Base-by-base conservation (phyloP, 78 protist genomes). In the Isochrysis galbana region DNA sequence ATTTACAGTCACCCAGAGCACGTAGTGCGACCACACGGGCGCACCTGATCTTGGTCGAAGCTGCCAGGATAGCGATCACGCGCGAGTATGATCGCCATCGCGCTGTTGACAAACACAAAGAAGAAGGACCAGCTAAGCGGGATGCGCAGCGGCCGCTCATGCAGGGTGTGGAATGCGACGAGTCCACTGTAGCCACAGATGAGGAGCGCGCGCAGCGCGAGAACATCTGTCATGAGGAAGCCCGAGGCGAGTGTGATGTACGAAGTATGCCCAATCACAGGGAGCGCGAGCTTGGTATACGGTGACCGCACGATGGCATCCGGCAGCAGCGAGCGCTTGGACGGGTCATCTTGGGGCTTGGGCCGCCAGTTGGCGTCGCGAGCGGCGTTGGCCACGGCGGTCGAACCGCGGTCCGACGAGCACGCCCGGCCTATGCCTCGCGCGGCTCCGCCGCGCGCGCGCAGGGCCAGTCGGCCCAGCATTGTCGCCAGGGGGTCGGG, bases 151-250 rank as follows among this genome's bases (percentile, higher is more conserved):
- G 77, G 77, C 34, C 77, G 77, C 77, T 5, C 36, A 14, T 69
- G 77, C 77, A 69, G 77, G 38, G 77, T n/a, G 77, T 69, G 77
- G 77, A 25, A 69, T n/a, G 26, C 26, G 34, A 69, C 77, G 77
- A 69, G 77, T 5, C 77, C 77, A 19, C 77, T 69, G 77, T 69
- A 69, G 36, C 77, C 77, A 14, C 77, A 11, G 77, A 69, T 23
- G 77, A 69, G 77, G 38, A 69, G 77, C 77, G 26, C 36, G 77
- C 77, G 77, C 77, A 69, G 77, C 77, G 77, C 29, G 34, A 69
- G 77, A n/a, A 69, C 29, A 19, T 69, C 77, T n/a, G 77, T 69
- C 77, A 69, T 69, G 34, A 69, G 34, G 77, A 69, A 69, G 14
- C 77, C 77, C 38, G 38, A 29, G 38, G 77, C 77, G 77, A 69